Conservation (phyloP, 2,329 filamentous ascomycete genomes). For the Fusarium sp. region DNA sequence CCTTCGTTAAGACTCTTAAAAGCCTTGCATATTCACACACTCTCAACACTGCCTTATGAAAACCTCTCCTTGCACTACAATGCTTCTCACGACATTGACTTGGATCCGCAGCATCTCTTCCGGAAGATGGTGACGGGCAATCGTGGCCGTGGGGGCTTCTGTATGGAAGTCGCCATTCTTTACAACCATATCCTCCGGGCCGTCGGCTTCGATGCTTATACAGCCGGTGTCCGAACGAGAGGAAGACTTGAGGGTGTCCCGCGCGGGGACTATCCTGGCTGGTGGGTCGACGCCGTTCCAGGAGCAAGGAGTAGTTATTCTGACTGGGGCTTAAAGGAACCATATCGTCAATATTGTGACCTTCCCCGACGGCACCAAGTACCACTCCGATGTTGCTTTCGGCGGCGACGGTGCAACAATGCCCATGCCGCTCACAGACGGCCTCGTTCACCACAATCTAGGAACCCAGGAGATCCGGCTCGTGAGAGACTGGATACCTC, state of each 20-base stretch:
- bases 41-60: slow-evolving; percentile 66
- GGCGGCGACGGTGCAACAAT: slow-evolving; percentile 74
- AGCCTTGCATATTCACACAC: slow-evolving; percentile 31
- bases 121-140: slow-evolving; percentile 63
- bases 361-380: slow-evolving; percentile 64
- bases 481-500: slow-evolving; percentile 63
- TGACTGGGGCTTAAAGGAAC: slow-evolving; percentile 49
- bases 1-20: slow-evolving; percentile 35
- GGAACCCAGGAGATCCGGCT: slow-evolving; percentile 71
- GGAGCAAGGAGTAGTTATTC: neutral
- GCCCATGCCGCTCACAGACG: slow-evolving; percentile 68
- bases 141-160: slow-evolving; percentile 70
- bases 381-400: slow-evolving; percentile 75
- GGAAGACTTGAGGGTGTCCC: slow-evolving; percentile 58
- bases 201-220: slow-evolving; percentile 69
- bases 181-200: slow-evolving; percentile 68
- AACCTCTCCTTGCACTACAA: slow-evolving; percentile 71
- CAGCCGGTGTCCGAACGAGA: slow-evolving; percentile 68
- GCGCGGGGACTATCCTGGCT: slow-evolving; percentile 62
- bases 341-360: slow-evolving; percentile 76
- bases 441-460: slow-evolving; percentile 62
- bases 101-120: slow-evolving; percentile 64
- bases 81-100: slow-evolving; percentile 54
- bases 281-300: slow-evolving; percentile 52
- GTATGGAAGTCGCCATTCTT: slow-evolving; percentile 72